These are phyloP conservation scores for Stachybotrys chartarum DNA, from an alignment of 2,329 filamentous ascomycete genomes.

Conservation along the genomic window DNA sequence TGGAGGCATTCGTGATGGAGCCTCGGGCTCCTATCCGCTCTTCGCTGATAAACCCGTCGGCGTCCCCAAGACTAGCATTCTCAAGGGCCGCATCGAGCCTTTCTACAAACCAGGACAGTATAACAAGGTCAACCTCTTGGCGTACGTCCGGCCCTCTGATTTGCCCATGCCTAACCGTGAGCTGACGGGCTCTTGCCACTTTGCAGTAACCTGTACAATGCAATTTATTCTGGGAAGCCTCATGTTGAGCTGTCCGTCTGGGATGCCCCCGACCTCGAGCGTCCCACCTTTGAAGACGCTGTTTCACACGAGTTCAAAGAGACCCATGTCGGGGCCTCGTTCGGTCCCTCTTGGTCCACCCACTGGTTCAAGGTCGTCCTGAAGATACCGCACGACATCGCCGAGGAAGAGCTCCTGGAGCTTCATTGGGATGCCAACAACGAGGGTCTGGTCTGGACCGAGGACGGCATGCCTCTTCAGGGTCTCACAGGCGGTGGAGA, in stretches of 20 bases:
- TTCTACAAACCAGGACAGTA: conserved; percentile 80
- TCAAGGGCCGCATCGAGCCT: conserved; percentile 72
- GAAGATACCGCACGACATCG: conserved; percentile 66
- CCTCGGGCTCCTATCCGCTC: conserved; percentile 43
- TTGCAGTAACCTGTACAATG: conserved; percentile 30
- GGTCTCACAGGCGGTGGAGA: conserved; percentile 88
- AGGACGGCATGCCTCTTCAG: conserved; percentile 84
- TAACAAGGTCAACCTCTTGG: conserved; percentile 63
- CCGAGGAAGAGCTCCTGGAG: conserved; percentile 75
- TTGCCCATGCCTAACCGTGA: neutral
- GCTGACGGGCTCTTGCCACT: neutral
- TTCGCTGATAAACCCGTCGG: conserved; percentile 52
- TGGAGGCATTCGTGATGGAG: conserved; percentile 37
- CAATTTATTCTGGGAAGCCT: conserved; percentile 53
- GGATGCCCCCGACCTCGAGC: conserved; percentile 69
- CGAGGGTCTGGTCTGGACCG: conserved; percentile 90
- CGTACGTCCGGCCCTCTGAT: conserved; percentile 38
- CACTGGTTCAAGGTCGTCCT: conserved; percentile 92
- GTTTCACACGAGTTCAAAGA: conserved; percentile 65
- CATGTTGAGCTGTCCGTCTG: conserved; percentile 82
- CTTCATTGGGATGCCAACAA: conserved; percentile 95
- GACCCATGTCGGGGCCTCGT: conserved; percentile 68
- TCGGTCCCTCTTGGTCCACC: conserved; percentile 94
- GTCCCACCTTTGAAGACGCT: conserved; percentile 84
- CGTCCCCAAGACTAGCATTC: conserved; percentile 78